Evolutionary conservation across 306 rosid species (phyloP).

Genomic region (Glycine soja): DNA sequence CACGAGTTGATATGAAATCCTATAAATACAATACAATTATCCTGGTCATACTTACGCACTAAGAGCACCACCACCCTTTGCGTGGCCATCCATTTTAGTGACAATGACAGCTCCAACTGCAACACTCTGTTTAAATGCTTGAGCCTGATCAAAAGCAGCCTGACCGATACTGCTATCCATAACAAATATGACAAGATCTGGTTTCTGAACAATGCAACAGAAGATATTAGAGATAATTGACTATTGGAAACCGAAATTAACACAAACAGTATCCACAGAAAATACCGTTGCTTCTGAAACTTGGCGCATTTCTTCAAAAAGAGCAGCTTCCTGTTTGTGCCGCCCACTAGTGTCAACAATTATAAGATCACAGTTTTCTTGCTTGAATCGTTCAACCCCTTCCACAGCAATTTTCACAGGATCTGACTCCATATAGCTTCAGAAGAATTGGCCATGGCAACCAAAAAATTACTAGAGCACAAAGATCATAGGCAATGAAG

Average conservation of each 20-base stretch:
- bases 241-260: background rate
- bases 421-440: conserved; percentile 79
- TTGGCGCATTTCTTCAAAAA: conserved; percentile 92
- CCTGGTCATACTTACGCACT: conserved; percentile 71
- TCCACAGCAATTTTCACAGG: conserved; percentile 80
- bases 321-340: conserved; percentile 86
- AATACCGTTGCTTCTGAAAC: conserved; percentile 83
- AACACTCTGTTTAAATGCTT: conserved; percentile 82
- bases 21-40: conserved; percentile 6
- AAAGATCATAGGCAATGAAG: background rate
- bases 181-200: conserved; percentile 86
- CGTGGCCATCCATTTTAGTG: conserved; percentile 87
- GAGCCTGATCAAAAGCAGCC: conserved; percentile 87
- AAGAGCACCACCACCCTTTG: conserved; percentile 89
- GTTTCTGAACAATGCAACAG: conserved; percentile 59
- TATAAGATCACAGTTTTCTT: conserved; percentile 81
- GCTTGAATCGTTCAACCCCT: conserved; percentile 78
- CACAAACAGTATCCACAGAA: conserved; percentile 31
- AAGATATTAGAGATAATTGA: conserved; percentile 35
- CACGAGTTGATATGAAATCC: conserved; percentile 24
- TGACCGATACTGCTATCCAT: conserved; percentile 93
- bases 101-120: conserved; percentile 81
- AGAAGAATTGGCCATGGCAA: background rate
- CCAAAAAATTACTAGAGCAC: conserved; percentile 38
- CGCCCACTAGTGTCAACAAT: conserved; percentile 88